phyloP scores from a whole-genome alignment of 768 basidiomycete genomes.

The Tephrocybe rancida region DNA sequence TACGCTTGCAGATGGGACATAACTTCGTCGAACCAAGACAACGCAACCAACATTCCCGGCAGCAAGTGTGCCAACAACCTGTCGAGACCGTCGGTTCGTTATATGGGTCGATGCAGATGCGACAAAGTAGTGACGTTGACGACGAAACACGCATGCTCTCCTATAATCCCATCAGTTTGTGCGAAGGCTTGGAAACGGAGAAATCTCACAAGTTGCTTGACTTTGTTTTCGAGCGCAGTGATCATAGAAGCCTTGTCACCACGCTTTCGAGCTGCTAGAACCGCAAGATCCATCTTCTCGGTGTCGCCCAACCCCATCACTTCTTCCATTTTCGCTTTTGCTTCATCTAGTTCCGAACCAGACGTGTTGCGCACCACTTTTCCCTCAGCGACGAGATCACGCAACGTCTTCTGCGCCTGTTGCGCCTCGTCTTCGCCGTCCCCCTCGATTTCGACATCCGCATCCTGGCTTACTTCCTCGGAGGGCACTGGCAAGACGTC shows the following conservation, averaged over 20 bases:
- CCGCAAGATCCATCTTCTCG: slow-evolving; percentile 49
- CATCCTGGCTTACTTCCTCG: slow-evolving; percentile 35
- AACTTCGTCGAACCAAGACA: slow-evolving; percentile 81
- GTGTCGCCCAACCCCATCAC: slow-evolving; percentile 41
- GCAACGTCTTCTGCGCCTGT: slow-evolving; percentile 40
- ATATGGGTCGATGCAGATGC: slow-evolving; percentile 81
- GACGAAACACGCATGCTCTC: slow-evolving; percentile 44
- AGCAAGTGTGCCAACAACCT: slow-evolving; percentile 89
- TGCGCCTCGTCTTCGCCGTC: slow-evolving; percentile 35
- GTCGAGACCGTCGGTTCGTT: slow-evolving; percentile 79
- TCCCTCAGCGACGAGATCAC: slow-evolving; percentile 56
- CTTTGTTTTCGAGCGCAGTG: slow-evolving; percentile 61
- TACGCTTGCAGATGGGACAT: slow-evolving; percentile 87
- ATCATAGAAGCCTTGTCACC: slow-evolving; percentile 53
- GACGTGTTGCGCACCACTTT: slow-evolving; percentile 34
- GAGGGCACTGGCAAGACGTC: slow-evolving; percentile 53
- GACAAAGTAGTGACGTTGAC: slow-evolving; percentile 55
- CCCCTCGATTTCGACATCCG: slow-evolving; percentile 45
- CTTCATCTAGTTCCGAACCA: slow-evolving; percentile 19
- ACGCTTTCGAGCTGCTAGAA: slow-evolving; percentile 49
- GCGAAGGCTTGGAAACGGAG: neutral
- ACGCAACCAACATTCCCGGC: slow-evolving; percentile 81
- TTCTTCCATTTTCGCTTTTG: slow-evolving; percentile 39
- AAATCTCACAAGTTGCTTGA: slow-evolving; percentile 52
- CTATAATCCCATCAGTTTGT: slow-evolving; percentile 28